Evolutionary conservation across 495 filamentous ascomycete species (phyloP).

Genomic region (Echria macrotheca): DNA sequence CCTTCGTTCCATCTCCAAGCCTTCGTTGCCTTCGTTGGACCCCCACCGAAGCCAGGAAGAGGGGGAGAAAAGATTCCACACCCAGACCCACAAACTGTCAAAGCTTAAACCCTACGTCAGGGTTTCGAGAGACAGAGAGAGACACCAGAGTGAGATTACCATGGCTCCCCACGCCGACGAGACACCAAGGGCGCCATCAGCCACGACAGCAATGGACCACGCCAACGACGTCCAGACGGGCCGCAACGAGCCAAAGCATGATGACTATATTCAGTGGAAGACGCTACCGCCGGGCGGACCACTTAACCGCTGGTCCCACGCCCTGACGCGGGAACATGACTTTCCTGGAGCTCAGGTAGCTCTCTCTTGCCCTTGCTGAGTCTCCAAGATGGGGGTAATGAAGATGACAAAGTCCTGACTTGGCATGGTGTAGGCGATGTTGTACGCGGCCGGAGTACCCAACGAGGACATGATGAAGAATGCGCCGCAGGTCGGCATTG

Average conservation of each 20-base stretch:
- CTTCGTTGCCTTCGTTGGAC: too few relatives aligned
- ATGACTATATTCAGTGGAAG: constrained; percentile 42
- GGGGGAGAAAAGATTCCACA: too few relatives aligned
- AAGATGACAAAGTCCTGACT: constrained; percentile 5
- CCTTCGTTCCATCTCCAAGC: too few relatives aligned
- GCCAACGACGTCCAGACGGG: neutral
- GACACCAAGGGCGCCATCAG: neutral
- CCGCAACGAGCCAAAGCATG: constrained; percentile 34
- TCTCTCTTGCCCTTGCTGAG: neutral
- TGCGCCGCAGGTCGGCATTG: constrained; percentile 81
- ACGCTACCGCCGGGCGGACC: constrained; percentile 35
- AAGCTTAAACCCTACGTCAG: too few relatives aligned
- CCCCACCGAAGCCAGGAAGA: too few relatives aligned
- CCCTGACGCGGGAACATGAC: constrained; percentile 64
- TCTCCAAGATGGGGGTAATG: neutral
- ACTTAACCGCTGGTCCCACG: constrained; percentile 45
- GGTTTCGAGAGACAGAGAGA: too few relatives aligned
- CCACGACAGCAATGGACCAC: neutral
- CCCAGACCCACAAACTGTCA: too few relatives aligned
- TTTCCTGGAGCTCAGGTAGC: constrained; percentile 85
- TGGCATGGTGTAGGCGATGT: constrained; percentile 66
- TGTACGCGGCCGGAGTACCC: constrained; percentile 89
- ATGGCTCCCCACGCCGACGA: constrained; percentile 26
- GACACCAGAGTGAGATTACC: neutral
- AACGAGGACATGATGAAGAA: constrained; percentile 81